These are phyloP conservation scores for Endogone sp. DNA, from an alignment of 192 early-diverging fungal genomes.

Conservation along the genomic window DNA sequence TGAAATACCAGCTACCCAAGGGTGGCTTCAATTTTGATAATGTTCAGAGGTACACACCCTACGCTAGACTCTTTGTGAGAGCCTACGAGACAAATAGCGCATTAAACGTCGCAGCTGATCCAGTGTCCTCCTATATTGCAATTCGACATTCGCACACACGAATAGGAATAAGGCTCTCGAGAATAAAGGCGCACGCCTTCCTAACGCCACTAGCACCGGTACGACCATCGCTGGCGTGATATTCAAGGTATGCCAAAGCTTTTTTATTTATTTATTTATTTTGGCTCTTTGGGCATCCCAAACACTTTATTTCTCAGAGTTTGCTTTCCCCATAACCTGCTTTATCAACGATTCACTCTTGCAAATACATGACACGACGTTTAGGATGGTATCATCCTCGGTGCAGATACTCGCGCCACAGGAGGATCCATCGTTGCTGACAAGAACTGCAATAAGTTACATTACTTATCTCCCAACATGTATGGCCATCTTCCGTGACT, in stretches of 20 bases:
- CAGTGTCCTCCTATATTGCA: too few species aligned
- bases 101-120: too few species aligned
- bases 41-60: constrained; percentile 71
- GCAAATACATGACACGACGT: too few species aligned
- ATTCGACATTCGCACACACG: too few species aligned
- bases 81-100: too few species aligned
- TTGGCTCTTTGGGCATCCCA: background rate
- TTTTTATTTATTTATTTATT: background rate
- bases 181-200: constrained; percentile 71
- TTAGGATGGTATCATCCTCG: constrained; percentile 88
- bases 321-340: too few species aligned
- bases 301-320: too few species aligned
- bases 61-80: too few species aligned
- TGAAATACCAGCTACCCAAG: constrained; percentile 37
- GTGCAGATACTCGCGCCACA: constrained; percentile 97
- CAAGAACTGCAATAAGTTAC: constrained; percentile 99
- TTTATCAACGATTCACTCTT: too few species aligned
- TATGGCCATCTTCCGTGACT: constrained; percentile 22
- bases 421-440: constrained; percentile 93
- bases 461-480: constrained; percentile 97
- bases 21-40: constrained; percentile 89
- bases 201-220: constrained; percentile 90
- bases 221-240: constrained; percentile 95
- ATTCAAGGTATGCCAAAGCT: constrained; percentile 63
- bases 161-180: constrained; percentile 73